Percentiles rank a stretch among this genome's conserved stretches.
Conservation (phyloP, 768 basidiomycete genomes). For the Strobilomyces dryophilus region DNA sequence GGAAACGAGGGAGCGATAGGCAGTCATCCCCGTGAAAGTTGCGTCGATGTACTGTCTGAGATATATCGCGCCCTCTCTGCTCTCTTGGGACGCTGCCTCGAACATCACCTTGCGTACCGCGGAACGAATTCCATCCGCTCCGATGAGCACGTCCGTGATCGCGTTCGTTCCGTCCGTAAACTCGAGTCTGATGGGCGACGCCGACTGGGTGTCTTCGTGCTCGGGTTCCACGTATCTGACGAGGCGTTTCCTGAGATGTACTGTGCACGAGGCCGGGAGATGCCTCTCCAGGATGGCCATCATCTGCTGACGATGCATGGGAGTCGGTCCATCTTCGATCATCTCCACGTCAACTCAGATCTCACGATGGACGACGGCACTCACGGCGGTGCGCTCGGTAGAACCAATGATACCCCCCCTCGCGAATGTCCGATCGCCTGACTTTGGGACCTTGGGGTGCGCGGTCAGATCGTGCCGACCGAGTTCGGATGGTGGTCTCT, state of each 20-base stretch:
- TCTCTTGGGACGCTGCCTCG: constrained; percentile 9
- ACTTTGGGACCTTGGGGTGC: neutral
- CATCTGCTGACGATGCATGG: constrained; percentile 24
- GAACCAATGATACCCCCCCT: constrained; percentile 31
- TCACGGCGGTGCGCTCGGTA: constrained; percentile 20
- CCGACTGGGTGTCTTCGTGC: constrained; percentile 25
- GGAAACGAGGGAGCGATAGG: constrained; percentile 38
- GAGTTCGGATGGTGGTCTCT: neutral
- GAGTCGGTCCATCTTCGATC: constrained; percentile 5
- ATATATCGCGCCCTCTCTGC: neutral
- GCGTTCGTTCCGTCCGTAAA: constrained; percentile 17
- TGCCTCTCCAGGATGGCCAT: constrained; percentile 14
- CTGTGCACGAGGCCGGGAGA: constrained; percentile 16
- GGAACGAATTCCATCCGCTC: constrained; percentile 42
- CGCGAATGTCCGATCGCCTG: constrained; percentile 27
- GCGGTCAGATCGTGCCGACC: neutral
- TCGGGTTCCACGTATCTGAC: constrained; percentile 8
- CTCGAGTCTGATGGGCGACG: constrained; percentile 3
- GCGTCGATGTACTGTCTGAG: constrained; percentile 22
- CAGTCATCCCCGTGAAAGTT: constrained; percentile 38
- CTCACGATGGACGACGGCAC: neutral
- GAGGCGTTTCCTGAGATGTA: constrained; percentile 20
- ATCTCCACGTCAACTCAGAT: neutral
- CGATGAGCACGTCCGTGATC: constrained; percentile 40
- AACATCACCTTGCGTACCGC: constrained; percentile 24